These are phyloP conservation scores for Pseudocercospora fuligena DNA, from an alignment of 2,329 filamentous ascomycete genomes.

Conservation along the genomic window DNA sequence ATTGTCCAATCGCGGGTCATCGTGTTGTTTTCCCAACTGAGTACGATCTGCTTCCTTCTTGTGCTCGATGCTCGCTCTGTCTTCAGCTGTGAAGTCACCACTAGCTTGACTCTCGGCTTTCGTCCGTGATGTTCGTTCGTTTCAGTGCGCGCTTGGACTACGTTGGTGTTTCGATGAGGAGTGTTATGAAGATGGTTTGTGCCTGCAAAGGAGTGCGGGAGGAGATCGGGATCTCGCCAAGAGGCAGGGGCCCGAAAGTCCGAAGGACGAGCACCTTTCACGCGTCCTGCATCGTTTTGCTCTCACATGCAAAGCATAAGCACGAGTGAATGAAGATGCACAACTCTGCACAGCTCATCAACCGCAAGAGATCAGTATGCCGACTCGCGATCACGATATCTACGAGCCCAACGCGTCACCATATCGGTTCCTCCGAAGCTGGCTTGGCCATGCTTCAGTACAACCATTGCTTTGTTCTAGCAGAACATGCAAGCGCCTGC, in stretches of 20 bases:
- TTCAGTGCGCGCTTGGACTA: not conserved
- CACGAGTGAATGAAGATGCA: not conserved
- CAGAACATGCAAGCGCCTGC: not conserved
- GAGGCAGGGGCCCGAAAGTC: not conserved
- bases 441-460: not conserved
- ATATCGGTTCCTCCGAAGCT: not conserved
- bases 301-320: not conserved
- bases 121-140: no score
- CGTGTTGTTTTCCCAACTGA: no score
- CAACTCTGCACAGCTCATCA: not conserved
- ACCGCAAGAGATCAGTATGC: no score
- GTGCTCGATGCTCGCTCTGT: no score
- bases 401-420: not conserved
- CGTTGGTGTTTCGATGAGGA: not conserved
- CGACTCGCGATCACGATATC: no score
- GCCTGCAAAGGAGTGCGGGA: not conserved
- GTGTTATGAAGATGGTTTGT: not conserved
- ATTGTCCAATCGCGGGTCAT: no score
- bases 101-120: no score
- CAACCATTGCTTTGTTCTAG: not conserved
- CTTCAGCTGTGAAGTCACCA: no score
- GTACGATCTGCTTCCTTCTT: no score
- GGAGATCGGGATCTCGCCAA: not conserved
- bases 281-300: no score
- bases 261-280: not conserved